phyloP scores from a whole-genome alignment of 257 asterid genomes.

The Marsdenia floribunda region DNA sequence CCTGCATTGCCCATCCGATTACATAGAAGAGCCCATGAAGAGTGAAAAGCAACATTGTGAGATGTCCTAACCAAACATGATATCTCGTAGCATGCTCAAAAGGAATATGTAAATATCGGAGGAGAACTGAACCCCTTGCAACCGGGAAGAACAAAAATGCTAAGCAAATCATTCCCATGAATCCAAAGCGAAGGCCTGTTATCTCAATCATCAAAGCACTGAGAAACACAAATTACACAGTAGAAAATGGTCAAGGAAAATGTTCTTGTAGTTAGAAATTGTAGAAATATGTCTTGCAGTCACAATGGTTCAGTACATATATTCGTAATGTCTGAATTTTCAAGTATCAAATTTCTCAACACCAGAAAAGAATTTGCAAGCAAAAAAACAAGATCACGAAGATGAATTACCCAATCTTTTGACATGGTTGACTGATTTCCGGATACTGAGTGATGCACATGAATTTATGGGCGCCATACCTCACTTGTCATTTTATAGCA shows the following conservation, averaged over 20 bases:
- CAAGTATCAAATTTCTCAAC: neutral
- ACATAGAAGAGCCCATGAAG: conserved; percentile 71
- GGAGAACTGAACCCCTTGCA: conserved; percentile 77
- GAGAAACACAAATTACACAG: conserved; percentile 15
- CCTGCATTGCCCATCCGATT: conserved; percentile 54
- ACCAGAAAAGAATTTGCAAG: neutral
- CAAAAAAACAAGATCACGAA: neutral
- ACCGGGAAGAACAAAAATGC: conserved; percentile 63
- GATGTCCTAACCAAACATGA: conserved; percentile 95
- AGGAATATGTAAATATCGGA: conserved; percentile 68
- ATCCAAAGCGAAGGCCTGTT: conserved; percentile 64
- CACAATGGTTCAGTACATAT: neutral
- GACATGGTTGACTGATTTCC: neutral
- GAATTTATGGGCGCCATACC: neutral
- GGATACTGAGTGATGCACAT: neutral
- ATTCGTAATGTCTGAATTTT: neutral
- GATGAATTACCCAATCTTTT: neutral
- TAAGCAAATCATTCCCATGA: conserved; percentile 65
- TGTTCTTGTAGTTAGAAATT: neutral
- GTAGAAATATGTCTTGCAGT: neutral
- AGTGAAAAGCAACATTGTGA: conserved; percentile 65
- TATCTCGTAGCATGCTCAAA: conserved; percentile 84
- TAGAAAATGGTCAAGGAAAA: conserved; percentile 4
- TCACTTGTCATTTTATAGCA: neutral
- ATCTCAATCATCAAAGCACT: conserved; percentile 51